Evolutionary conservation across 2,329 filamentous ascomycete species (phyloP).

Genomic region (Plenodomus tracheiphilus): DNA sequence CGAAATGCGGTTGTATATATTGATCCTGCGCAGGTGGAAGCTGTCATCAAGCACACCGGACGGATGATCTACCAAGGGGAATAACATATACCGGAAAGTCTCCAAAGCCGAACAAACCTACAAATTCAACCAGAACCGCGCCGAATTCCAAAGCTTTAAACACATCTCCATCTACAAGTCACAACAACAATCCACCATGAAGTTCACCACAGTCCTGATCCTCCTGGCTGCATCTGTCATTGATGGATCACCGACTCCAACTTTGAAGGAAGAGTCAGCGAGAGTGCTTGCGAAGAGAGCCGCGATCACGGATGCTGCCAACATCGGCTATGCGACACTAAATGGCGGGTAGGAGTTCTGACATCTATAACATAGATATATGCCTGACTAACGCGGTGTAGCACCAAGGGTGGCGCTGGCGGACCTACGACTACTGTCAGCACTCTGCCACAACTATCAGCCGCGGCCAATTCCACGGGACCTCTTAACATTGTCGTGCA

Average conservation of each 20-base stretch:
- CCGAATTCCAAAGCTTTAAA: background rate
- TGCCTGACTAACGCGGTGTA: background rate
- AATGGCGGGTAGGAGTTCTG: constrained; percentile 44
- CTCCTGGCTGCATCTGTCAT: constrained; percentile 12
- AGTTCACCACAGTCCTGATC: constrained; percentile 10
- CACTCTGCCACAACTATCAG: constrained; percentile 53
- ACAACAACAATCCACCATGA: constrained; percentile 10
- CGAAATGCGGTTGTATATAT: constrained; percentile 11
- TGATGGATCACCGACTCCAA: constrained; percentile 17
- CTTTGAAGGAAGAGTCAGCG: constrained; percentile 6
- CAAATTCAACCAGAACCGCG: background rate
- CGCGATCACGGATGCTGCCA: constrained; percentile 18
- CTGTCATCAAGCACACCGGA: background rate
- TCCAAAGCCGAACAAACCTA: constrained; percentile 11
- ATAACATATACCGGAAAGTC: background rate
- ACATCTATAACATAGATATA: background rate
- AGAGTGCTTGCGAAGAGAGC: constrained; percentile 16
- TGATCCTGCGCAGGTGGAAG: background rate
- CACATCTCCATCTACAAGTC: background rate
- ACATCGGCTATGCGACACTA: constrained; percentile 49
- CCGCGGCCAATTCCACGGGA: constrained; percentile 46
- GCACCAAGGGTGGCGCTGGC: constrained; percentile 58
- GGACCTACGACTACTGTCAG: constrained; percentile 59
- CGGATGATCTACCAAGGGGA: background rate
- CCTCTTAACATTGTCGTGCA: constrained; percentile 28